phyloP scores from a whole-genome alignment of 2,329 filamentous ascomycete species.

The Didymellaceae sp. region DNA sequence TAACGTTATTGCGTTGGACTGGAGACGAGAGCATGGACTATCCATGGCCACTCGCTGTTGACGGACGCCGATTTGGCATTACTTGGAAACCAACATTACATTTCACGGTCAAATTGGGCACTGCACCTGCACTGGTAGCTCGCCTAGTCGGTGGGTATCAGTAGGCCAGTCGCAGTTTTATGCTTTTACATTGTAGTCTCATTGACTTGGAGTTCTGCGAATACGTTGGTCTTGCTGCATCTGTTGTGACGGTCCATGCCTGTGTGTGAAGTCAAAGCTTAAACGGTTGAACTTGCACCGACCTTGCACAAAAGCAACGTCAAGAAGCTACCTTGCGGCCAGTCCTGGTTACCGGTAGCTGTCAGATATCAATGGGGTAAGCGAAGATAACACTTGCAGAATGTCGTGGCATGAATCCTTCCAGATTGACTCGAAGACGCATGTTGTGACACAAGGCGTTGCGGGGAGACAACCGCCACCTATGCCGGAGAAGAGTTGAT shows the following conservation, averaged over 20 bases:
- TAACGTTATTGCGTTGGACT: slow-evolving; percentile 1
- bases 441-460: slow-evolving; percentile 2
- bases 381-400: slow-evolving; percentile 6
- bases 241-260: neutral
- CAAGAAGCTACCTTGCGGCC: slow-evolving; percentile 2
- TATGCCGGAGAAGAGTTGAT: too few relatives aligned
- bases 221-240: neutral
- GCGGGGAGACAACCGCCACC: neutral
- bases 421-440: neutral
- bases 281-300: neutral
- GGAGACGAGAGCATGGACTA: neutral
- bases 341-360: slow-evolving; percentile 8
- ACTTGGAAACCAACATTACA: neutral
- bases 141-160: neutral
- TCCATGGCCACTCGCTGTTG: neutral
- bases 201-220: slow-evolving; percentile 7
- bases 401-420: neutral
- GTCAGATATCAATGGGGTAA: neutral
- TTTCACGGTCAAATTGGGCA: neutral
- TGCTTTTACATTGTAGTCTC: slow-evolving; percentile 9
- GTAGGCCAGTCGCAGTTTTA: neutral
- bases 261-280: neutral
- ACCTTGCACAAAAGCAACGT: slow-evolving; percentile 3
- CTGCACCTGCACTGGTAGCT: neutral
- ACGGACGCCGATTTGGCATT: too few relatives aligned